phyloP scores from a whole-genome alignment of 306 rosid genomes.

The Parietaria judaica region DNA sequence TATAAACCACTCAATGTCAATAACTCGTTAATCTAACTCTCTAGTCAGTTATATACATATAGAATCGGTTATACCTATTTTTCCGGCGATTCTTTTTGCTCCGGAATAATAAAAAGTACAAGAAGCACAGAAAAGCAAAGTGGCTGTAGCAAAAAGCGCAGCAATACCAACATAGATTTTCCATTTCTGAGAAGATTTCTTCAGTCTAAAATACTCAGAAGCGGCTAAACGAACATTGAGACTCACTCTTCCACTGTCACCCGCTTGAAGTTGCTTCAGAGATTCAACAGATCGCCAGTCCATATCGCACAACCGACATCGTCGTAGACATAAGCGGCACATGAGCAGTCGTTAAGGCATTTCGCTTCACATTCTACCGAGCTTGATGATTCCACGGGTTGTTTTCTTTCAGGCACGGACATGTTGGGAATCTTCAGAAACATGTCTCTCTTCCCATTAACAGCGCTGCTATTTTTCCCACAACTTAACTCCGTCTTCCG shows the following conservation, averaged over 20 bases:
- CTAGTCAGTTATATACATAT: background rate
- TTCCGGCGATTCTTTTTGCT: background rate
- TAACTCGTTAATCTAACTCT: too few relatives aligned
- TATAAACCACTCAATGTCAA: background rate
- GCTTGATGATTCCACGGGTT: background rate
- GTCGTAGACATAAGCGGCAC: background rate
- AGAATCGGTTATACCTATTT: background rate
- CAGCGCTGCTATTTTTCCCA: background rate
- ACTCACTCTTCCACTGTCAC: background rate
- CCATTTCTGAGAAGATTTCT: background rate
- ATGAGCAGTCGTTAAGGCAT: constrained; percentile 2
- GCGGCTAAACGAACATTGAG: constrained; percentile 4
- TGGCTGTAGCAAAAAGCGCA: background rate
- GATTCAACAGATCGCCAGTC: background rate
- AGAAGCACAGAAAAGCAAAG: background rate
- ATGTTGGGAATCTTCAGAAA: background rate
- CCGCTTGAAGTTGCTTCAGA: constrained; percentile 1
- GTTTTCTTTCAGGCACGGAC: background rate
- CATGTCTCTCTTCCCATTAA: background rate
- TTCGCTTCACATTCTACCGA: background rate
- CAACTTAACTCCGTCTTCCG: constrained; percentile 6
- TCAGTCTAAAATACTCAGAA: background rate
- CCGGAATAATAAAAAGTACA: background rate
- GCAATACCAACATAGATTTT: background rate
- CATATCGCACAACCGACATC: constrained; percentile 2